A percentile compares a stretch with the other conserved stretches of the same genome.
Conservation (phyloP, 192 early-diverging fungal genomes). For the Podila horticola region DNA sequence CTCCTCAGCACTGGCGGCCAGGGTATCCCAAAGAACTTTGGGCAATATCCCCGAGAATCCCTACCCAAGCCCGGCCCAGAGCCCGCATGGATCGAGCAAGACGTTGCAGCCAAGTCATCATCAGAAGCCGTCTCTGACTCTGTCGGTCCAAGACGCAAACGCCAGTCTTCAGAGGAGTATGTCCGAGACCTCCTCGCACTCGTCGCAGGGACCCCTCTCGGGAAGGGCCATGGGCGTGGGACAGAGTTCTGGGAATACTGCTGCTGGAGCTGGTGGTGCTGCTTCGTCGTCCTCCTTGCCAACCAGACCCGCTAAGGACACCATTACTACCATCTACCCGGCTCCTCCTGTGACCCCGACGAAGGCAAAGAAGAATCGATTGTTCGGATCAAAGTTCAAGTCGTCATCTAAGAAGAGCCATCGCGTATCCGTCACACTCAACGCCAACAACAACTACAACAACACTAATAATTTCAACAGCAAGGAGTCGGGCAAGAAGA, state of each 20-base stretch:
- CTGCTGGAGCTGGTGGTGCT: conserved; percentile 47
- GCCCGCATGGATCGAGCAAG: background rate
- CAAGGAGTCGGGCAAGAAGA: conserved; percentile 15
- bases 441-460: background rate
- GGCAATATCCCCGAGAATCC: conserved; percentile 1
- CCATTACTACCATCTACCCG: background rate
- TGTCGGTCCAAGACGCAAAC: conserved; percentile 10
- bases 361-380: conserved; percentile 22
- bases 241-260: conserved; percentile 38
- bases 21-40: background rate
- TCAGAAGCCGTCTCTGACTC: background rate
- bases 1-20: background rate
- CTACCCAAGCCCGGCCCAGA: conserved; percentile 2
- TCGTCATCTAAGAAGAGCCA: conserved; percentile 20
- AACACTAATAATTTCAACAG: conserved; percentile 1
- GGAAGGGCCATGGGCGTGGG: conserved; percentile 17
- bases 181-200: conserved; percentile 28
- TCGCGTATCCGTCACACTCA: conserved; percentile 13
- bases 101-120: background rate
- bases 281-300: conserved; percentile 32
- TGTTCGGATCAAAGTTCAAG: conserved; percentile 25
- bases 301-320: background rate
- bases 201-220: conserved; percentile 19
- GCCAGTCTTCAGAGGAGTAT: conserved; percentile 42
- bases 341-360: conserved; percentile 2